Evolutionary conservation across 2,329 filamentous ascomycete genomes (phyloP).

Genomic region (Diaporthe velutina): DNA sequence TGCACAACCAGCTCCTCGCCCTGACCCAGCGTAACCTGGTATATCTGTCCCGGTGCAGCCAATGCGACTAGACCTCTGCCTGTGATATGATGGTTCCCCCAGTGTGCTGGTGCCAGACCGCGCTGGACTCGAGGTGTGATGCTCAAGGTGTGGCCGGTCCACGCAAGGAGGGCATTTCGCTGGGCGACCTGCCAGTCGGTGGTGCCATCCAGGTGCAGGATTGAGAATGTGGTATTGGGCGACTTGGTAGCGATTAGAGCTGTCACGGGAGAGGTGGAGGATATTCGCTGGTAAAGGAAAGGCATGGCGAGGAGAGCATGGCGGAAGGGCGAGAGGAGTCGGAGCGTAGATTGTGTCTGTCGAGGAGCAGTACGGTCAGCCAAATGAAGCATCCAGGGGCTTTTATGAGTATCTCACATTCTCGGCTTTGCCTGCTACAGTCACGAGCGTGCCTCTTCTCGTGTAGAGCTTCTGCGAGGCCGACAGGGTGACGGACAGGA

Average conservation of each 20-base stretch:
- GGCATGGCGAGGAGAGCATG: conserved; percentile 87
- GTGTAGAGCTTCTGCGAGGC: conserved; percentile 96
- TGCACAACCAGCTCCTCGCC: conserved; percentile 94
- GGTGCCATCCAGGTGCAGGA: conserved; percentile 91
- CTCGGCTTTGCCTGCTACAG: conserved; percentile 88
- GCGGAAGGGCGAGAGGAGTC: conserved; percentile 85
- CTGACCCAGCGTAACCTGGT: conserved; percentile 82
- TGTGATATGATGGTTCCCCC: conserved; percentile 91
- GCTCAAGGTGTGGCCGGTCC: conserved; percentile 90
- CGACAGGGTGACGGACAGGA: conserved; percentile 92
- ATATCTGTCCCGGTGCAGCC: conserved; percentile 88
- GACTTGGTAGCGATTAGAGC: conserved; percentile 91
- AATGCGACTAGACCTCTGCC: conserved; percentile 89
- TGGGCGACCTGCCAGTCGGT: conserved; percentile 96
- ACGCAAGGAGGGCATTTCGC: conserved; percentile 89
- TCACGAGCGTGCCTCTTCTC: conserved; percentile 89
- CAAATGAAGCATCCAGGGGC: neutral
- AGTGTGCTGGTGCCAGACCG: conserved; percentile 83
- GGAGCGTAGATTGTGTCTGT: conserved; percentile 89
- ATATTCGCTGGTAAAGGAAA: conserved; percentile 93
- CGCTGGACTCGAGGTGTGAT: conserved; percentile 82
- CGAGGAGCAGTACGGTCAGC: conserved; percentile 17
- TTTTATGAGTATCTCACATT: conserved; percentile 70
- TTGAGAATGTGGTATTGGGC: conserved; percentile 85
- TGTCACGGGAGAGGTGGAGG: conserved; percentile 88